Evolutionary conservation across 352 stramenopile genomes (phyloP).

Genomic region (Pythium sukuiense): DNA sequence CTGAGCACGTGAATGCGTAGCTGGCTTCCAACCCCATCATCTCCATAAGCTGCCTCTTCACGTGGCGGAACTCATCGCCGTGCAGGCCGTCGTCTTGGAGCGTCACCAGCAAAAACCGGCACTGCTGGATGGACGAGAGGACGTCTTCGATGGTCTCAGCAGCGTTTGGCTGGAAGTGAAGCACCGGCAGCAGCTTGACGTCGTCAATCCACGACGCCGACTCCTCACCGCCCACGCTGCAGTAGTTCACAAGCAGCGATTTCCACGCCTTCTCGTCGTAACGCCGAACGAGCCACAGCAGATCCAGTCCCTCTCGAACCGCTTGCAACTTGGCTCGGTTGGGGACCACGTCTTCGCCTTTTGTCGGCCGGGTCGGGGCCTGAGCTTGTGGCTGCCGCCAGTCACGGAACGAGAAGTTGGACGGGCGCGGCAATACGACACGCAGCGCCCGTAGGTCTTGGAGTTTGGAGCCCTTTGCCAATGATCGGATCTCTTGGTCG

Average conservation of each 20-base stretch:
- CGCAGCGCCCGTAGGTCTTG: constrained; percentile 11
- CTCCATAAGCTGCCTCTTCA: constrained; percentile 1
- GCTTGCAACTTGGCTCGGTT: constrained; percentile 5
- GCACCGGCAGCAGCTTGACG: constrained; percentile 22
- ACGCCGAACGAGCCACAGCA: constrained; percentile 37
- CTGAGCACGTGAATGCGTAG: background rate
- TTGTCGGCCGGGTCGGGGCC: no score
- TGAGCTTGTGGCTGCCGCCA: background rate
- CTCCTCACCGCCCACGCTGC: constrained; percentile 31
- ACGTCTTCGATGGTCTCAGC: background rate
- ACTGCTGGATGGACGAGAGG: constrained; percentile 8
- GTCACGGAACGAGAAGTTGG: background rate
- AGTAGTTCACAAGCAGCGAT: constrained; percentile 32
- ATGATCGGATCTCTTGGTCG: background rate
- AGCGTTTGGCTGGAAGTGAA: constrained; percentile 28
- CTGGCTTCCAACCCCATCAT: background rate
- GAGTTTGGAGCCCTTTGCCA: background rate
- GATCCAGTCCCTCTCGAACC: constrained; percentile 35
- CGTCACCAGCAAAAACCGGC: constrained; percentile 6
- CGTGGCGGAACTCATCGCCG: background rate
- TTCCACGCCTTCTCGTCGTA: constrained; percentile 39
- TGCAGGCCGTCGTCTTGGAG: constrained; percentile 1
- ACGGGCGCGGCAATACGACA: constrained; percentile 7
- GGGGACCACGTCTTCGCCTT: background rate
- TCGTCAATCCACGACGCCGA: constrained; percentile 33